Base-by-base conservation (phyloP, 495 filamentous ascomycete genomes). In the Xylaria flabelliformis region DNA sequence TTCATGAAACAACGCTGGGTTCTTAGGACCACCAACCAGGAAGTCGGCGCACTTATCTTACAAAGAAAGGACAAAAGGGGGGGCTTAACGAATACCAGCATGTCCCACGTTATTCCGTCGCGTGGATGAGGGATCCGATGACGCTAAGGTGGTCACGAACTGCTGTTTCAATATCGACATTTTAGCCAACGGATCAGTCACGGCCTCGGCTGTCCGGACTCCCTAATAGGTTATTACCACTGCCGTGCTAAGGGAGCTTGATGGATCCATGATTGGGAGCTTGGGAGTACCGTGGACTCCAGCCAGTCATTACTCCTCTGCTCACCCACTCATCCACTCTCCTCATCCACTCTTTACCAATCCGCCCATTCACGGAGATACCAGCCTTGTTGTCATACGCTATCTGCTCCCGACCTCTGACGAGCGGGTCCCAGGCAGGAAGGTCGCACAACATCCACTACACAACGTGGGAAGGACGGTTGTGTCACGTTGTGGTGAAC, bases 131-230 rank as follows among this genome's bases (percentile, higher is more conserved):
- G 53, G 67, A 61, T 41, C 36, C 26, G 55, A 50, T 62, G 56
- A 61, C 67, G 55, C 53, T 29, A 69, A 55, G 42, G 51, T 58
- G 67, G 67, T 69, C 55, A 50, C 32, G 53, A 42, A 46, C 67
- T 69, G 55, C 32, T 69, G 24, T 19, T 34, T 62, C 67, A 69
- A 69, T 69, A 69, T 63, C 63, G 69, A 64, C 69, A 67, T 50
- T 72, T 71, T 72, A 74, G 59, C 77, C 72, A 76, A 71, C 76
- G 64, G 73, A 69, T 69, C 71, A 74, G 71, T 65, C 65, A 58
- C 77, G 77, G 77, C 77, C 56, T 62, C 58, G 24, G 21, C 63
- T 74, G 75, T 79, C 77, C 75, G 77, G 74, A 75, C 77, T 79
- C 72, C 75, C 70, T 73, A 74, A 79, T 73, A 72, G 70, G 75